These are phyloP conservation scores for Tetrapisispora iriomotensis DNA, from an alignment of 805 yeast species.

Conservation along the genomic window DNA sequence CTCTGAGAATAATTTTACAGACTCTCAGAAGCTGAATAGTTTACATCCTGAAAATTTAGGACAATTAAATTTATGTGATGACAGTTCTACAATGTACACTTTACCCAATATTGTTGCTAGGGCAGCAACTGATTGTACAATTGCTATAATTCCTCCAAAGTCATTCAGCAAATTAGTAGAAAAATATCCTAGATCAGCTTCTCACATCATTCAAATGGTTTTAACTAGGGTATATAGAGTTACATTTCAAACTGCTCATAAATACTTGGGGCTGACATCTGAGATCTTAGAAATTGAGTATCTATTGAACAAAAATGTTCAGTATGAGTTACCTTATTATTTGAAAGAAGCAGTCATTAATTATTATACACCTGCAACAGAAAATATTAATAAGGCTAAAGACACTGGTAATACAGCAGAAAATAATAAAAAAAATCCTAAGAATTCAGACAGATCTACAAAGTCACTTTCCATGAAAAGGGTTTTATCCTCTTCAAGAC, in stretches of 20 bases:
- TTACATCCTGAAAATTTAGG: neutral
- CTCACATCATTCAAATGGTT: conserved; percentile 91
- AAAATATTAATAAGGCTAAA: neutral
- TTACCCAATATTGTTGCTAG: conserved; percentile 52
- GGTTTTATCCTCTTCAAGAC: neutral
- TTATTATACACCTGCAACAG: neutral
- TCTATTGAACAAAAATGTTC: conserved; percentile 42
- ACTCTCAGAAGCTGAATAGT: neutral
- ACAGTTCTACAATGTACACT: neutral
- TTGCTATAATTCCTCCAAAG: conserved; percentile 82
- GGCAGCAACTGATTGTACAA: conserved; percentile 67
- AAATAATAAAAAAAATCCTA: neutral
- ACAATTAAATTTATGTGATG: neutral
- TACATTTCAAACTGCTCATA: conserved; percentile 82
- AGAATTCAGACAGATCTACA: neutral
- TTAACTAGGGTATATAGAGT: conserved; percentile 79
- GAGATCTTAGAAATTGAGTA: conserved; percentile 74
- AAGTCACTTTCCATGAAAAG: neutral
- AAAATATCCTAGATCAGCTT: conserved; percentile 79
- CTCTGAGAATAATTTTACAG: neutral
- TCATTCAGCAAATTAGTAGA: conserved; percentile 64
- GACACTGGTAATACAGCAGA: neutral
- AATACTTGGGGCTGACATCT: conserved; percentile 72
- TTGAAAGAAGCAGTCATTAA: conserved; percentile 39
- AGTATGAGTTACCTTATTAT: conserved; percentile 51